These are phyloP conservation scores for Amanita polypyramis DNA, from an alignment of 768 basidiomycete genomes.

Conservation along the genomic window DNA sequence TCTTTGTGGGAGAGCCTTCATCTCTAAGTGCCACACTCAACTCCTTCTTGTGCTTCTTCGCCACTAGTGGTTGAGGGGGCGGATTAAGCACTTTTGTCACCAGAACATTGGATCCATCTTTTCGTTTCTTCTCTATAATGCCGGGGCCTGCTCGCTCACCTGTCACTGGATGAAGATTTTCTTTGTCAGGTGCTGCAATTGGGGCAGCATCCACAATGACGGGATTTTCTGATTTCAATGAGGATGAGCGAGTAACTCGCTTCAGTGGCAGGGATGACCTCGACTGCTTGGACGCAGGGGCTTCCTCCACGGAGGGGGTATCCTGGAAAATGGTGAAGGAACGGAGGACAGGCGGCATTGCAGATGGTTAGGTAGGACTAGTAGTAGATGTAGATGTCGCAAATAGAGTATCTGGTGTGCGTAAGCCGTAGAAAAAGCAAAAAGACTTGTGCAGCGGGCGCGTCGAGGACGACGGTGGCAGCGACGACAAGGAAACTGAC, in stretches of 20 bases:
- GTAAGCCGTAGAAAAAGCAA: background rate
- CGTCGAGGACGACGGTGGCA: background rate
- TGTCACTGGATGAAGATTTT: conserved; percentile 69
- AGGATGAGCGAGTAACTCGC: conserved; percentile 19
- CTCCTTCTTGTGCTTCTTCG: conserved; percentile 36
- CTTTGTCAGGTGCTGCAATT: conserved; percentile 48
- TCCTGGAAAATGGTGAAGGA: conserved; percentile 60
- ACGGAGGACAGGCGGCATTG: conserved; percentile 6
- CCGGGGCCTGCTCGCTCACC: conserved; percentile 44
- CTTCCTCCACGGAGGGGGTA: conserved; percentile 25
- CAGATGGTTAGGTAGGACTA: background rate
- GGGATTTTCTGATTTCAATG: conserved; percentile 14
- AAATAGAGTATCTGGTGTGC: background rate
- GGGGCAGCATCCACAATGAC: conserved; percentile 17
- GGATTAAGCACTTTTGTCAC: conserved; percentile 35
- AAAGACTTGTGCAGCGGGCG: background rate
- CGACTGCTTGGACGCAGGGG: conserved; percentile 19
- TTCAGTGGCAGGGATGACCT: conserved; percentile 16
- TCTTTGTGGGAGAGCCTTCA: conserved; percentile 42
- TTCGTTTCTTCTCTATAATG: conserved; percentile 47
- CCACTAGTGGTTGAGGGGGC: conserved; percentile 15
- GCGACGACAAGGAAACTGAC: background rate
- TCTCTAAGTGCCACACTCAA: conserved; percentile 20
- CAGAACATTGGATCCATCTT: conserved; percentile 37
- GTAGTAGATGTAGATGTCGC: background rate